Conservation (phyloP, 495 filamentous ascomycete species). For the Xanthoparmelia taractica region DNA sequence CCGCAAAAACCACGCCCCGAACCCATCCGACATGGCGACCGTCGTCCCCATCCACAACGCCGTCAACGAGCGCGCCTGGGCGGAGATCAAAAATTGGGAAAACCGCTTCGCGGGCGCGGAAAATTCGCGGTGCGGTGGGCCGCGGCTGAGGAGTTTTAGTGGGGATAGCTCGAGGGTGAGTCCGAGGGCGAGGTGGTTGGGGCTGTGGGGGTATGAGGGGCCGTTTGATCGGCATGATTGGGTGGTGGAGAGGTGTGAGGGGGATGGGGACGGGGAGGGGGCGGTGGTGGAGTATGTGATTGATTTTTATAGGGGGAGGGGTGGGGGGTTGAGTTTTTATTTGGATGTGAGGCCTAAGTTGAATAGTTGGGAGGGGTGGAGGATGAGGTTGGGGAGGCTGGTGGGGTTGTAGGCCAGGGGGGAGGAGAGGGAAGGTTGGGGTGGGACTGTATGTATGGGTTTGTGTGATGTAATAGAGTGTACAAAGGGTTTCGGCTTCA, state of each 20-base stretch:
- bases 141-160: conserved; percentile 45
- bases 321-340: conserved; percentile 76
- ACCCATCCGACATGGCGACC: conserved; percentile 66
- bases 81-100: conserved; percentile 82
- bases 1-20: conserved; percentile 60
- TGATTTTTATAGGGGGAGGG: conserved; percentile 86
- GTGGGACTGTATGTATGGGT: conserved; percentile 15
- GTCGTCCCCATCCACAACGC: conserved; percentile 98
- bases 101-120: conserved; percentile 46
- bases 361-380: conserved; percentile 81
- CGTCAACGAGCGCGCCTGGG: conserved; percentile 85
- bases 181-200: conserved; percentile 74
- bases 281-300: conserved; percentile 87
- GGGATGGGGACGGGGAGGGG: conserved; percentile 60
- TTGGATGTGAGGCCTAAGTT: conserved; percentile 92
- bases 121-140: conserved; percentile 66
- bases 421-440: not conserved
- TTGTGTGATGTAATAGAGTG: not conserved
- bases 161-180: conserved; percentile 48
- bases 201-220: conserved; percentile 71
- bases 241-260: conserved; percentile 83
- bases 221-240: conserved; percentile 98
- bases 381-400: conserved; percentile 64
- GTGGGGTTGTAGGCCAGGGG: conserved; percentile 42
- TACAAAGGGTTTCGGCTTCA: not conserved